Conservation (phyloP, 768 basidiomycete species). For the Chiua virens region DNA sequence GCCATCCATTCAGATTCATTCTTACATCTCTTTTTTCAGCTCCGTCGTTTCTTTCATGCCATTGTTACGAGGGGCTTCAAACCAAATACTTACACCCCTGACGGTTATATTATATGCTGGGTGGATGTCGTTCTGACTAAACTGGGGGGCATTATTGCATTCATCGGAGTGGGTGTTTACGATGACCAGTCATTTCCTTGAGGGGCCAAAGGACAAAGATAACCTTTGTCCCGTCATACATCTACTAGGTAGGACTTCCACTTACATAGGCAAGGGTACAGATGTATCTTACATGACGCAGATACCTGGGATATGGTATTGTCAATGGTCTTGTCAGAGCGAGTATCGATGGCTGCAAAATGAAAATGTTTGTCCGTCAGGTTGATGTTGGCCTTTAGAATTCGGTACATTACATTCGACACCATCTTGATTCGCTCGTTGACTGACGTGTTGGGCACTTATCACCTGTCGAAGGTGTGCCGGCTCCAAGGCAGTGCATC, state of each 20-base stretch:
- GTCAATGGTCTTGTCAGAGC: constrained; percentile 44
- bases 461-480: too few species aligned
- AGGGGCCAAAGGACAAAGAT: constrained; percentile 47
- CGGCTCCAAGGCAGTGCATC: too few species aligned
- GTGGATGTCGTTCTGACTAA: constrained; percentile 60
- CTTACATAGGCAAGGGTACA: not conserved
- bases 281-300: constrained; percentile 26
- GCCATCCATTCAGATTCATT: too few species aligned
- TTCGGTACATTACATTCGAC: too few species aligned
- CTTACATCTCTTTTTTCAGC: constrained; percentile 46
- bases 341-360: constrained; percentile 60
- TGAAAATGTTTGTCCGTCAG: constrained; percentile 57
- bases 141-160: constrained; percentile 40
- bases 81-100: constrained; percentile 19
- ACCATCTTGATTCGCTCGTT: too few species aligned
- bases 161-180: constrained; percentile 31
- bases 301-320: constrained; percentile 55
- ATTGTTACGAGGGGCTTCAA: constrained; percentile 38
- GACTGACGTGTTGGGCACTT: too few species aligned
- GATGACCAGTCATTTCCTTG: constrained; percentile 21
- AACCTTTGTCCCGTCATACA: constrained; percentile 60
- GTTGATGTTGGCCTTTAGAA: constrained; percentile 57
- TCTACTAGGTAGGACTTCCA: constrained; percentile 54
- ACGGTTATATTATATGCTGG: constrained; percentile 63
- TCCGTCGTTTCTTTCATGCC: constrained; percentile 48